A percentile compares a stretch with the other conserved stretches of the same genome.
These are phyloP conservation scores for Penicillium sp. DNA, from an alignment of 2,329 filamentous ascomycete genomes.

Conservation along the genomic window DNA sequence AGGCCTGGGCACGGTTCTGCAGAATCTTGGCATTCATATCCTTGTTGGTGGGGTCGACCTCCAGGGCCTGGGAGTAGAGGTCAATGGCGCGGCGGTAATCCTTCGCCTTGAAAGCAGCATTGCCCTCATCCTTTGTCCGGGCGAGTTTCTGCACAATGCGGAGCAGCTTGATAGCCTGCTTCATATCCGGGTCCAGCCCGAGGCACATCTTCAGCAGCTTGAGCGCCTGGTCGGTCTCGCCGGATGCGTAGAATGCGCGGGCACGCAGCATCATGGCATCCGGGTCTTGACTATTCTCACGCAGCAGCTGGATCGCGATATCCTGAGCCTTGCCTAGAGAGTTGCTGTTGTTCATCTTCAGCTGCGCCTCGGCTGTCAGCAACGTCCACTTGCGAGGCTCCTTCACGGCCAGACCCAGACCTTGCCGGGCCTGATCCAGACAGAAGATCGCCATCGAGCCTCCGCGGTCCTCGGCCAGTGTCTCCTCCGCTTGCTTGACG, in stretches of 20 bases:
- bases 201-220: conserved; percentile 90
- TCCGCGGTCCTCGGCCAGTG: conserved; percentile 72
- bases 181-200: conserved; percentile 88
- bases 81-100: conserved; percentile 80
- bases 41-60: conserved; percentile 85
- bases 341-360: conserved; percentile 91
- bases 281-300: conserved; percentile 86
- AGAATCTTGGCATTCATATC: conserved; percentile 93
- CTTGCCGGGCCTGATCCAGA: conserved; percentile 84
- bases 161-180: conserved; percentile 84
- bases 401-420: conserved; percentile 73
- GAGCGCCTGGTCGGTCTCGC: conserved; percentile 93
- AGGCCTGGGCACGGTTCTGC: conserved; percentile 88
- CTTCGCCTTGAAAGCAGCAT: conserved; percentile 83
- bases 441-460: conserved; percentile 93
- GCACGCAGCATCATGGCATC: conserved; percentile 91
- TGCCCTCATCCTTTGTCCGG: conserved; percentile 92
- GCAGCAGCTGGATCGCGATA: conserved; percentile 83
- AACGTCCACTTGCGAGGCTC: conserved; percentile 93
- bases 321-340: conserved; percentile 90
- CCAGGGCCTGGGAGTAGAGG: conserved; percentile 80
- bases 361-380: conserved; percentile 86
- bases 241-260: conserved; percentile 83
- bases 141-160: conserved; percentile 90
- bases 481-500: conserved; percentile 77